Percentiles rank a stretch among this genome's conserved stretches.
These are phyloP conservation scores for Polygonum maritimum DNA, from an alignment of 148 eudicot genomes.

Conservation along the genomic window DNA sequence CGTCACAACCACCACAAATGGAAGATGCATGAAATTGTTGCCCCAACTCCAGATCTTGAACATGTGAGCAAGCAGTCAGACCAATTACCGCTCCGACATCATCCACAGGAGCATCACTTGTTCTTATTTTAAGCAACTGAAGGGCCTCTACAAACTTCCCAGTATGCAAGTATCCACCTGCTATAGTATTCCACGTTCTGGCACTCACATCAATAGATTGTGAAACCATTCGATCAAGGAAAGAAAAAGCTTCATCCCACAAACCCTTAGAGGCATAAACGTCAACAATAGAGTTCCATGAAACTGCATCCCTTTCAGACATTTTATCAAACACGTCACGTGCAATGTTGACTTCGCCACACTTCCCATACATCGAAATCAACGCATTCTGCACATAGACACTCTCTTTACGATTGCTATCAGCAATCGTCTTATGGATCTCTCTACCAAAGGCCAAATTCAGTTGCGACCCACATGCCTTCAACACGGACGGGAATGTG, in stretches of 20 bases:
- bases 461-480: constrained; percentile 63
- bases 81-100: constrained; percentile 59
- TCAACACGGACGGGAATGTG: constrained; percentile 67
- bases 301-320: constrained; percentile 45
- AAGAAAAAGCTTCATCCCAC: constrained; percentile 54
- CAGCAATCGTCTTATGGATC: constrained; percentile 40
- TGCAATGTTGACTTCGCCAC: constrained; percentile 62
- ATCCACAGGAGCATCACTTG: constrained; percentile 36
- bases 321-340: constrained; percentile 45
- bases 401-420: constrained; percentile 23
- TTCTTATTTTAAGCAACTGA: constrained; percentile 42
- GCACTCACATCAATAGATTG: constrained; percentile 36
- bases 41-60: constrained; percentile 35
- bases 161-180: constrained; percentile 61
- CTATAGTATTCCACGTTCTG: constrained; percentile 71
- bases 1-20: constrained; percentile 35
- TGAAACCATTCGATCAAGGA: constrained; percentile 43
- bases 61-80: constrained; percentile 70
- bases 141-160: constrained; percentile 47
- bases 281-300: constrained; percentile 80
- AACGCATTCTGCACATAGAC: constrained; percentile 66
- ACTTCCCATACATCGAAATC: constrained; percentile 69
- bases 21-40: constrained; percentile 67
- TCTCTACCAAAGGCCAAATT: constrained; percentile 48
- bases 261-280: constrained; percentile 51